Conservation (phyloP, 2,329 filamentous ascomycete genomes). For the Nothophoma quercina region DNA sequence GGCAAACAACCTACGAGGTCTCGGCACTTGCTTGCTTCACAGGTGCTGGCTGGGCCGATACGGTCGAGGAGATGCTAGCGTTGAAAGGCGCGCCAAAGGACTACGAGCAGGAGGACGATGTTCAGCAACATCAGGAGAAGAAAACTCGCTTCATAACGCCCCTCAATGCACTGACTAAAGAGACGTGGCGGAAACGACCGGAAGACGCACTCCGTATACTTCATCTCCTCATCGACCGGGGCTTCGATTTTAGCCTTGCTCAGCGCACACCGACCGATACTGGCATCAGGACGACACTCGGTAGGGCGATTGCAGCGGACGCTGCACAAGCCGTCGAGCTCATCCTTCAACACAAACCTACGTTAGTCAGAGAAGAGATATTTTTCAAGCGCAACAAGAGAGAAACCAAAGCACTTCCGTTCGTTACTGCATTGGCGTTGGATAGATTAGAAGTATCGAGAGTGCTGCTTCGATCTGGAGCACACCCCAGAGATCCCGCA, state of each 20-base stretch:
- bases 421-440: constrained; percentile 21
- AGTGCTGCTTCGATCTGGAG: constrained; percentile 25
- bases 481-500: constrained; percentile 27
- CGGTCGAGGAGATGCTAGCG: constrained; percentile 26
- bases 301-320: constrained; percentile 25
- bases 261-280: constrained; percentile 26
- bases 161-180: constrained; percentile 26
- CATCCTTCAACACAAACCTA: constrained; percentile 21
- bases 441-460: constrained; percentile 23
- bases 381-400: constrained; percentile 26
- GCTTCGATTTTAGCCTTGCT: constrained; percentile 19
- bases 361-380: constrained; percentile 25
- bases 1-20: constrained; percentile 29
- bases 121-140: constrained; percentile 27
- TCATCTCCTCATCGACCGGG: constrained; percentile 20
- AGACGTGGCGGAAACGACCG: constrained; percentile 29
- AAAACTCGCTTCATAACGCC: constrained; percentile 24
- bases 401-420: constrained; percentile 26
- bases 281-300: constrained; percentile 23
- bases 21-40: constrained; percentile 26
- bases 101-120: constrained; percentile 28
- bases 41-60: constrained; percentile 29
- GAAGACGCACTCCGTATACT: constrained; percentile 32
- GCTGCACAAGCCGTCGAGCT: constrained; percentile 29
- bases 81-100: constrained; percentile 18